Percentiles rank a stretch among this genome's conserved stretches.
Evolutionary conservation across 73 alveolate species (phyloP).

Genomic region (Paramecium tetraurelia): DNA sequence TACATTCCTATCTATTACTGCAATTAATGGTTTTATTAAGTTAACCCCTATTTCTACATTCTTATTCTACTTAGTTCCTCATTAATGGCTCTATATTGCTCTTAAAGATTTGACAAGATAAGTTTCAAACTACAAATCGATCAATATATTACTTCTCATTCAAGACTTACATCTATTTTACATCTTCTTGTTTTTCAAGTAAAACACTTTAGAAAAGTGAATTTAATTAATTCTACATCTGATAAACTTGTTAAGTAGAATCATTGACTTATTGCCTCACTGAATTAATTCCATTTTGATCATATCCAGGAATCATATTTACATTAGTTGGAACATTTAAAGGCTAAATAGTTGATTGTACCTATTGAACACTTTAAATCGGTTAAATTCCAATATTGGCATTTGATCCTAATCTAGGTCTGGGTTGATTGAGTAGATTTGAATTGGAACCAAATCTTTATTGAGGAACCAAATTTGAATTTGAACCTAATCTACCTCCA

Average conservation of each 20-base stretch:
- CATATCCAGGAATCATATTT: conserved; percentile 30
- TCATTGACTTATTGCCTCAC: background rate
- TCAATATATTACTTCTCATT: background rate
- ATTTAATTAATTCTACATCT: background rate
- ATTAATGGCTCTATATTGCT: background rate
- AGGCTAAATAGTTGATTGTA: background rate
- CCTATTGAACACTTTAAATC: background rate
- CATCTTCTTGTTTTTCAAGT: background rate
- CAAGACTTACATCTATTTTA: background rate
- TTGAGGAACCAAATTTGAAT: background rate
- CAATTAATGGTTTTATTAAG: background rate
- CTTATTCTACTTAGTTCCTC: background rate
- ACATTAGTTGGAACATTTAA: background rate
- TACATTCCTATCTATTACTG: background rate
- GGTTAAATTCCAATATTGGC: background rate
- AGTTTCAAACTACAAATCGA: background rate
- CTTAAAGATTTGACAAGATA: background rate
- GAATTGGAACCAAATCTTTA: conserved; percentile 27
- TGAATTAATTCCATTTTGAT: background rate
- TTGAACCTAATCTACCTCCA: background rate
- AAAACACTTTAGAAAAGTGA: background rate
- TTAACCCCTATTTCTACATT: background rate
- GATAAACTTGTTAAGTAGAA: background rate
- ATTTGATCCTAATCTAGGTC: conserved; percentile 5
- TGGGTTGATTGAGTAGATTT: background rate